Conservation (phyloP, 2,329 filamentous ascomycete genomes). For the Hyphodiscus sp. region DNA sequence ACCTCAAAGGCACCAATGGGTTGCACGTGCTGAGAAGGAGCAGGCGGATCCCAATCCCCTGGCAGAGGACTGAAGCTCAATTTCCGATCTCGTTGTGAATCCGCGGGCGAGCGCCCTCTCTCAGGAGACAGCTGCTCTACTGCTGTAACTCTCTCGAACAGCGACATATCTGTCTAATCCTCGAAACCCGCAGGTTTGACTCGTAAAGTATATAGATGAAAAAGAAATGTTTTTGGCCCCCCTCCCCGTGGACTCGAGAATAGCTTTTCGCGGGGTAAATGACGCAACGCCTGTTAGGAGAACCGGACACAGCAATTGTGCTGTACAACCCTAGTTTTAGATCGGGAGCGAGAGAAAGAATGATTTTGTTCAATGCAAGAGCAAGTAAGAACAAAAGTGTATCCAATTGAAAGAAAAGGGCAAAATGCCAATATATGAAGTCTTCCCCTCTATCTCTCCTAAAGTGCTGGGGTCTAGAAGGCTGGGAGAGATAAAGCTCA, state of each 20-base stretch:
- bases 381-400: background rate
- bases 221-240: background rate
- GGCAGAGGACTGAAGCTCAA: conserved; percentile 23
- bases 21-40: conserved; percentile 5
- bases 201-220: background rate
- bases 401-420: background rate
- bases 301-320: too few relatives aligned
- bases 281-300: background rate
- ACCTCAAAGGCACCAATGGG: conserved; percentile 34
- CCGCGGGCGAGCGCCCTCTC: conserved; percentile 15
- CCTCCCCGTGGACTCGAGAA: background rate
- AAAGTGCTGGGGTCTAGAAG: too few relatives aligned
- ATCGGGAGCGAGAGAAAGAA: too few relatives aligned
- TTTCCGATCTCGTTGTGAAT: conserved; percentile 10
- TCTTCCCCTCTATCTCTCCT: background rate
- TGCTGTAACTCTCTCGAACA: conserved; percentile 14
- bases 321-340: too few relatives aligned
- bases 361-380: background rate
- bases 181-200: background rate
- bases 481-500: conserved; percentile 2
- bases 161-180: background rate
- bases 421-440: background rate
- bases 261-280: background rate
- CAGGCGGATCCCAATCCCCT: conserved; percentile 10
- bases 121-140: conserved; percentile 20